Conservation (phyloP, 2,329 filamentous ascomycete genomes). For the Pleomassaria siparia region DNA sequence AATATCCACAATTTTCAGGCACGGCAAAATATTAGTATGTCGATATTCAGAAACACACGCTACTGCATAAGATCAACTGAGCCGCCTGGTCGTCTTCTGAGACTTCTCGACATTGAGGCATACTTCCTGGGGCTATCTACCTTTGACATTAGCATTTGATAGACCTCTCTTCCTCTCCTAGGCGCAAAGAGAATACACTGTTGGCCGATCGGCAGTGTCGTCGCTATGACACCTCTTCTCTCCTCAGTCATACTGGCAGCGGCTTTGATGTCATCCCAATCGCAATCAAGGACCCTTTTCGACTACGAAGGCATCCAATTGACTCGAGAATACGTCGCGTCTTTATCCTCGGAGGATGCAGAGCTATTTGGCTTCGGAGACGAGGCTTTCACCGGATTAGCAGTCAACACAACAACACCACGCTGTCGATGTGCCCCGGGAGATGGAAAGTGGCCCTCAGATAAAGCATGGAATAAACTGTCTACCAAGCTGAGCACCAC, state of each 20-base stretch:
- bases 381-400: conserved; percentile 10
- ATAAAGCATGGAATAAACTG: conserved; percentile 24
- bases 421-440: conserved; percentile 22
- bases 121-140: neutral
- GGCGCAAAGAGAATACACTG: neutral
- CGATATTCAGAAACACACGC: neutral
- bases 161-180: neutral
- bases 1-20: conserved; percentile 3
- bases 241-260: conserved; percentile 14
- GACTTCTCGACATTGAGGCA: neutral
- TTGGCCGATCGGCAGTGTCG: neutral
- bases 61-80: conserved; percentile 5
- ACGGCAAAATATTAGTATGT: conserved; percentile 7
- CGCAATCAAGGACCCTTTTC: conserved; percentile 22
- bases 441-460: conserved; percentile 28
- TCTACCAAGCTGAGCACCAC: conserved; percentile 23
- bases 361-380: conserved; percentile 24
- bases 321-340: conserved; percentile 25
- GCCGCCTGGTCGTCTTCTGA: neutral
- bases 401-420: conserved; percentile 17
- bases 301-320: conserved; percentile 23
- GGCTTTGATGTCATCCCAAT: conserved; percentile 10
- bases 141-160: conserved; percentile 4
- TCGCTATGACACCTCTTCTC: conserved; percentile 6
- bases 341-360: conserved; percentile 22